phyloP scores from a whole-genome alignment of 768 basidiomycete genomes.

The Trametes sanguinea region DNA sequence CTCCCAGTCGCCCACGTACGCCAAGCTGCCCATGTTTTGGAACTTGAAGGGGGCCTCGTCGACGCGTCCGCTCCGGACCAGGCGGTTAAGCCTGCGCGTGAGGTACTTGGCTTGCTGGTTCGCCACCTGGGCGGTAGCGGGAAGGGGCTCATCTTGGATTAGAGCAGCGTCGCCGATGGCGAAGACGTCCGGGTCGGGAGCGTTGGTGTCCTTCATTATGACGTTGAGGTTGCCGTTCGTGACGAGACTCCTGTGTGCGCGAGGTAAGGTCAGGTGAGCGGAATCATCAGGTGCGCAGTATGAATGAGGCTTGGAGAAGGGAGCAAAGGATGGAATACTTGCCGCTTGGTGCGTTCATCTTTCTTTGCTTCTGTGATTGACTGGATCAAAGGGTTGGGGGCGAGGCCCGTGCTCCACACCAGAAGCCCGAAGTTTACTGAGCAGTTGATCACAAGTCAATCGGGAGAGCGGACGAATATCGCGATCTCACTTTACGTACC shows the following conservation, averaged over 20 bases:
- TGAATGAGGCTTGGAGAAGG: not conserved
- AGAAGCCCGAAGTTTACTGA: conserved; percentile 79
- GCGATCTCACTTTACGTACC: conserved; percentile 38
- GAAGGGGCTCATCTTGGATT: conserved; percentile 58
- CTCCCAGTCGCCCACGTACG: conserved; percentile 83
- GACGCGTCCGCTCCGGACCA: conserved; percentile 43
- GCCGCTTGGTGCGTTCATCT: conserved; percentile 60
- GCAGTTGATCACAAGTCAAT: not conserved
- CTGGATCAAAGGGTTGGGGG: conserved; percentile 77
- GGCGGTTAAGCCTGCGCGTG: conserved; percentile 63
- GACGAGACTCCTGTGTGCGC: conserved; percentile 36
- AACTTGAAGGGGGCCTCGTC: conserved; percentile 62
- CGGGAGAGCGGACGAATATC: conserved; percentile 11
- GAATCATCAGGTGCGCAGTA: not conserved
- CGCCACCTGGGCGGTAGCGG: conserved; percentile 89
- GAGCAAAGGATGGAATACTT: conserved; percentile 9
- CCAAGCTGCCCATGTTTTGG: conserved; percentile 71
- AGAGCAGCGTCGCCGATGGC: conserved; percentile 80
- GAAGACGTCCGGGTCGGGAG: conserved; percentile 68
- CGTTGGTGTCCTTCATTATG: conserved; percentile 49
- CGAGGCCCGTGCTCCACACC: conserved; percentile 87
- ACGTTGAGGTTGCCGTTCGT: conserved; percentile 66
- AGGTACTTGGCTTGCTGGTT: conserved; percentile 76
- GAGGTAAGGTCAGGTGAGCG: not conserved
- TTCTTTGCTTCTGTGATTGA: conserved; percentile 62